These are phyloP conservation scores for Diplosphaera chodatii DNA, from an alignment of 139 green algal species.

Conservation along the genomic window DNA sequence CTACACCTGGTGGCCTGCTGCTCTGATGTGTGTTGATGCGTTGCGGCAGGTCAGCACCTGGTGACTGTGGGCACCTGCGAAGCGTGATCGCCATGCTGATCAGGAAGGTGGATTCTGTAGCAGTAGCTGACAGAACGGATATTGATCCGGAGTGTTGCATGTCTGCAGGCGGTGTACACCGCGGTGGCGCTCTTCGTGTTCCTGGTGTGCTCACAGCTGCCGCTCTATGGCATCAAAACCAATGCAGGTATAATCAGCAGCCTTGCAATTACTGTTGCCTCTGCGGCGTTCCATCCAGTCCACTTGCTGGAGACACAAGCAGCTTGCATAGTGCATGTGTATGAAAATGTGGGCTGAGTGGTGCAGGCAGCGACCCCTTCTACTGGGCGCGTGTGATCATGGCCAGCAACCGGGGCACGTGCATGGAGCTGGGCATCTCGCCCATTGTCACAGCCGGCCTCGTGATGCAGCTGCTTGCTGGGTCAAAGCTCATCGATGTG, in stretches of 20 bases:
- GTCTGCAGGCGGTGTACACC: constrained; percentile 85
- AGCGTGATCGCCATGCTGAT: background rate
- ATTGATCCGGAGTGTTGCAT: no score
- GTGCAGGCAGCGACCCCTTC: constrained; percentile 82
- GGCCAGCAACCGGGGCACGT: constrained; percentile 91
- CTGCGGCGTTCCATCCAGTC: no score
- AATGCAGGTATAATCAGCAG: constrained; percentile 28
- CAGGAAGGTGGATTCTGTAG: no score
- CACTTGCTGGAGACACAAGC: no score
- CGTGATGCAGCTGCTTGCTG: constrained; percentile 95
- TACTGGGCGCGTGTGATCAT: constrained; percentile 99
- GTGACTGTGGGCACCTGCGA: no score
- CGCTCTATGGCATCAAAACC: constrained; percentile 95
- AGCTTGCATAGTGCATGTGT: no score
- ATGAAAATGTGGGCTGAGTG: no score
- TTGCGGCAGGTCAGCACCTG: no score
- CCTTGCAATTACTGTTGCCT: no score
- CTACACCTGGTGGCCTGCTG: no score
- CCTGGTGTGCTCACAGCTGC: constrained; percentile 95
- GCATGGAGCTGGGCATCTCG: constrained; percentile 97
- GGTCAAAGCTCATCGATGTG: constrained; percentile 97
- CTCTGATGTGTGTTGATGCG: no score
- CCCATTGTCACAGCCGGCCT: constrained; percentile 96
- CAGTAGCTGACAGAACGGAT: no score
- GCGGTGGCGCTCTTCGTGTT: constrained; percentile 93